Percentiles rank a stretch among this genome's conserved stretches.
These are phyloP conservation scores for Colletotrichum noveboracense DNA, from an alignment of 2,329 filamentous ascomycete genomes.

Conservation along the genomic window DNA sequence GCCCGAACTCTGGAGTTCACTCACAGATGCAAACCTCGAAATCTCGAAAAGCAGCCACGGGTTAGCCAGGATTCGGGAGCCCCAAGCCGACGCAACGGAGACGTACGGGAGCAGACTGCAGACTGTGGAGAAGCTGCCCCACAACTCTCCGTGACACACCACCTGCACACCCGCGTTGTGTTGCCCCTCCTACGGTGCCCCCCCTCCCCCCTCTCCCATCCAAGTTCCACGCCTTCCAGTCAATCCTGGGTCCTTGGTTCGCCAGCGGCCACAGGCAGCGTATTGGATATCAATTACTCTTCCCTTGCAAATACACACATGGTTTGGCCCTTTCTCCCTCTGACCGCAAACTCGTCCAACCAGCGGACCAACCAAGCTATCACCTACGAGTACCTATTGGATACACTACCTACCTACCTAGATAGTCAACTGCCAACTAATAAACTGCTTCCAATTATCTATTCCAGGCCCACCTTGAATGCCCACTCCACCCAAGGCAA, in stretches of 20 bases:
- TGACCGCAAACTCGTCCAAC: not conserved
- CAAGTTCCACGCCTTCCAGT: not conserved
- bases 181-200: not conserved
- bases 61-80: conserved; percentile 14
- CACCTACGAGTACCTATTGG: not conserved
- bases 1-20: not conserved
- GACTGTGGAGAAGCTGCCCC: conserved; percentile 1
- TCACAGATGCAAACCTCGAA: not conserved
- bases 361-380: not conserved
- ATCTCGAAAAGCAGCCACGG: not conserved
- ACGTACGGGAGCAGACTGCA: conserved; percentile 11
- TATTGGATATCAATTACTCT: not conserved
- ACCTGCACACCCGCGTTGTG: not conserved
- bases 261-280: not conserved
- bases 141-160: not conserved
- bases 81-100: conserved; percentile 16
- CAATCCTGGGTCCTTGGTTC: not conserved
- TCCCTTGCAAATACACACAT: not conserved
- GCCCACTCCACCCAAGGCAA: not conserved
- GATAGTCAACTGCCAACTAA: not conserved
- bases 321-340: not conserved
- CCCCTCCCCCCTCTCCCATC: not conserved
- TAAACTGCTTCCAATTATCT: not conserved
- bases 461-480: not conserved
- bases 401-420: not conserved